Evolutionary conservation across 225 moss, liverwort and hornwort genomes (phyloP), one percentile per base, ranked within the genome.

Genomic region (Takakia lepidozioides): DNA sequence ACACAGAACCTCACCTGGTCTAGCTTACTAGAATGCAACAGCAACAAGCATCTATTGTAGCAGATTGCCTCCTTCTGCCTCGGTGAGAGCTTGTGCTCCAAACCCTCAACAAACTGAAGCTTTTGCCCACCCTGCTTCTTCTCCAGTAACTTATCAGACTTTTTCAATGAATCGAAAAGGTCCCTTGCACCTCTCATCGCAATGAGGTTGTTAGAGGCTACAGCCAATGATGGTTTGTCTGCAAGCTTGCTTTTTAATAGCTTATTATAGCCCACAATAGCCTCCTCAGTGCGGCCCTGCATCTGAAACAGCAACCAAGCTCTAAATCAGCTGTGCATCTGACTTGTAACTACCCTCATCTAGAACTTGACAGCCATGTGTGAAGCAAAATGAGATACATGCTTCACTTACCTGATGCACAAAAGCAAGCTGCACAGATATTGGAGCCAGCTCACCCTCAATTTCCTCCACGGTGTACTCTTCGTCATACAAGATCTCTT

Each of bases 381-480:
- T n/a, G 21, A 58, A 37, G 3, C 22, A 1, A 18, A 59, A 2
- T 13, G 7, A 48, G 24, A 36, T 22, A 49, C 27, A 39, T 5
- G 15, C 14, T 45, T 14, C 17, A 18, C 25, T 50, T 59, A 78
- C 82, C 70, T 77, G 87, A n/a, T 74, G 91, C 38, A 91, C 82
- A 48, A 87, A 98, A 22, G 91, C 87, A 58, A 98, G 80, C 65
- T 98, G 95, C 52, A 98, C 95, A 29, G 90, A 80, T 47, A 98
- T 87, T 3, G 87, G 91, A 5, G 83, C 81, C 42, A 98, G 87
- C 63, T 90, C 95, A 15, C 80, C 78, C 45, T 85, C 87, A 25
- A 98, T 73, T 4, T 91, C 85, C 6, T 83, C 80, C 60, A 75
- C 85, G 0, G 73, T 61, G 26, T 67, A 64, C 19, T 98, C 87